phyloP scores from a whole-genome alignment of 2,329 filamentous ascomycete genomes.

The Aspergillus floridensis region DNA sequence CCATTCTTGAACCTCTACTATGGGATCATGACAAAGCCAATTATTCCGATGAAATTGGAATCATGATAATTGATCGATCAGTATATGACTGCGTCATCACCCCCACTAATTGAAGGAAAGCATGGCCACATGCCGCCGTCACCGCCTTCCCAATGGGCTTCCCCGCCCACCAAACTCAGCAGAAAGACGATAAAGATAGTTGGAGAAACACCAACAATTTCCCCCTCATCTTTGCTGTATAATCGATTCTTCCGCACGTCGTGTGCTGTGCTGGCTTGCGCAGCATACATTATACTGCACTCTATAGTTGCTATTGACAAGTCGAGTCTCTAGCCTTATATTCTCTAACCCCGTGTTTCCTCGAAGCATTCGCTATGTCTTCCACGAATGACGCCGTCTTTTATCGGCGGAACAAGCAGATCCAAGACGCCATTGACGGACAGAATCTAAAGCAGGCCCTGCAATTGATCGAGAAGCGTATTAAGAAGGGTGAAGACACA shows the following conservation, averaged over 20 bases:
- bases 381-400: slow-evolving; percentile 40
- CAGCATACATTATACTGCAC: slow-evolving; percentile 20
- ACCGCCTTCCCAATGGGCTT: slow-evolving; percentile 22
- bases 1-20: no score
- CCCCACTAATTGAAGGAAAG: not conserved
- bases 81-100: not conserved
- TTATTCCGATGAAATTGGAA: not conserved
- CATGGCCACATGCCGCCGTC: slow-evolving; percentile 3
- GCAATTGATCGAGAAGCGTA: slow-evolving; percentile 51
- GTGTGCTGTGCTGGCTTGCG: slow-evolving; percentile 26
- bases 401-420: slow-evolving; percentile 48
- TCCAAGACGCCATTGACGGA: slow-evolving; percentile 49
- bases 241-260: slow-evolving; percentile 15
- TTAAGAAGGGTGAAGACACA: slow-evolving; percentile 54
- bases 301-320: not conserved
- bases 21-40: no score
- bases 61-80: not conserved
- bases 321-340: not conserved
- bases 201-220: slow-evolving; percentile 11
- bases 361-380: slow-evolving; percentile 15
- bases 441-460: slow-evolving; percentile 51
- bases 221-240: slow-evolving; percentile 13
- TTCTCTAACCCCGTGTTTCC: not conserved
- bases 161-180: slow-evolving; percentile 15
- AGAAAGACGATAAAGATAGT: slow-evolving; percentile 12